Percentiles rank a stretch among this genome's conserved stretches.
phyloP scores from a whole-genome alignment of 1,284 basidiomycete species.

The Amylostereum chailletii region DNA sequence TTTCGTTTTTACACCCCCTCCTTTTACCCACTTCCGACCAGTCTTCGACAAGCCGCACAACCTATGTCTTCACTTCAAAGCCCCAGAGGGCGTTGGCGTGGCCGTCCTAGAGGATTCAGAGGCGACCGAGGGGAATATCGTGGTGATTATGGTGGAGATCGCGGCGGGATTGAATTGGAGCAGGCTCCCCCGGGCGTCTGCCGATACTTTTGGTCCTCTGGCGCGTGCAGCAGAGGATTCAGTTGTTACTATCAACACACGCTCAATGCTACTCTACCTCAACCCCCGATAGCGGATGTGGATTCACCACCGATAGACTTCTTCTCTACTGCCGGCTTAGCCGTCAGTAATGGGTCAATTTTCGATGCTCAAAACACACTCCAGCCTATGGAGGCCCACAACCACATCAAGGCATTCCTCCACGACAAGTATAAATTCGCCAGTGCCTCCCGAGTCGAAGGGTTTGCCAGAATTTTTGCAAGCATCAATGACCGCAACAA shows the following conservation, averaged over 20 bases:
- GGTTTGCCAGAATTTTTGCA: constrained; percentile 39
- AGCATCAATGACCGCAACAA: constrained; percentile 39
- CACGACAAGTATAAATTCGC: constrained; percentile 36
- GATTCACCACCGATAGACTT: constrained; percentile 22
- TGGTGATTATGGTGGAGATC: no score
- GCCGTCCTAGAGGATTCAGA: no score
- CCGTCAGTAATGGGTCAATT: constrained; percentile 25
- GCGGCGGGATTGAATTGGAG: no score
- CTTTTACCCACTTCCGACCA: no score
- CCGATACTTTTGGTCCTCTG: constrained; percentile 41
- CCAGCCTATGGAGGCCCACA: constrained; percentile 43
- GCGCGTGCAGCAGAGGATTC: constrained; percentile 39
- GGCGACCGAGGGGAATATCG: no score
- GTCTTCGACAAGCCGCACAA: no score
- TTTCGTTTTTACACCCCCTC: no score
- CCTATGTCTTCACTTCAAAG: no score
- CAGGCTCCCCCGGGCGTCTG: constrained; percentile 34
- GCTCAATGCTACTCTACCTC: constrained; percentile 9
- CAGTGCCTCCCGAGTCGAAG: constrained; percentile 31
- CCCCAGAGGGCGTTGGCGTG: no score
- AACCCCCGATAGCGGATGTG: no score
- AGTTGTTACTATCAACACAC: constrained; percentile 38
- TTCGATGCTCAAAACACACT: constrained; percentile 24
- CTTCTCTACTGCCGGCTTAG: constrained; percentile 36
- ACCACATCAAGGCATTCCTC: constrained; percentile 36